phyloP scores from a whole-genome alignment of 1,284 basidiomycete genomes.

The Wallemia ichthyophaga region DNA sequence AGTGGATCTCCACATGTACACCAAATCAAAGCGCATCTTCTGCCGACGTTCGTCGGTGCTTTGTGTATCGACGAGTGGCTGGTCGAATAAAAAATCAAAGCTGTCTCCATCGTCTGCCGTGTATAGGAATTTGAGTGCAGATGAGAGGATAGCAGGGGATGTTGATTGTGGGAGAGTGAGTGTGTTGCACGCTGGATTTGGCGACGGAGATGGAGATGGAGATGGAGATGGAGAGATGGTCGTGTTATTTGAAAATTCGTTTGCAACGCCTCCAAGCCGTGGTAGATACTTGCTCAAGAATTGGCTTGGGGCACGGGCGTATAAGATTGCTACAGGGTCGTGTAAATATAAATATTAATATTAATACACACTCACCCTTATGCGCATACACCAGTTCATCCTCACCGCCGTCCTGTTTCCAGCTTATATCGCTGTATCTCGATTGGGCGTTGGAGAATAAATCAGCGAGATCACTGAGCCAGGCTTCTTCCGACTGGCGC shows the following conservation, averaged over 20 bases:
- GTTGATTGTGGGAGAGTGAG: neutral
- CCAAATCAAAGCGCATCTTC: conserved; percentile 41
- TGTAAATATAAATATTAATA: neutral
- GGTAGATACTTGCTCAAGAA: neutral
- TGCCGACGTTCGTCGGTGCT: neutral
- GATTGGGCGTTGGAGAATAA: neutral
- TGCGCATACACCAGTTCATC: neutral
- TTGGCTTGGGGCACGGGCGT: neutral
- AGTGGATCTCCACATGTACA: conserved; percentile 82
- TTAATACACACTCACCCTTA: neutral
- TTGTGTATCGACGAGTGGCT: neutral
- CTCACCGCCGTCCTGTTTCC: neutral
- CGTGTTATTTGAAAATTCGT: neutral
- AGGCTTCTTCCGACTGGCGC: neutral
- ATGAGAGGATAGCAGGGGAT: neutral
- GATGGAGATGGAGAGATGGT: neutral
- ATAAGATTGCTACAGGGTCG: neutral
- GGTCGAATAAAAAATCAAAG: neutral
- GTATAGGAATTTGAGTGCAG: neutral
- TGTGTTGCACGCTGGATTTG: neutral
- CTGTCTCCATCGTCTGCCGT: neutral
- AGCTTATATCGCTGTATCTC: neutral
- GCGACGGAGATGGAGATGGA: neutral
- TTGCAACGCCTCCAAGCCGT: neutral
- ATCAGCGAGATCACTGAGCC: neutral